Evolutionary conservation across 352 stramenopile genomes (phyloP).

Genomic region (Phytopythium ostracodes): DNA sequence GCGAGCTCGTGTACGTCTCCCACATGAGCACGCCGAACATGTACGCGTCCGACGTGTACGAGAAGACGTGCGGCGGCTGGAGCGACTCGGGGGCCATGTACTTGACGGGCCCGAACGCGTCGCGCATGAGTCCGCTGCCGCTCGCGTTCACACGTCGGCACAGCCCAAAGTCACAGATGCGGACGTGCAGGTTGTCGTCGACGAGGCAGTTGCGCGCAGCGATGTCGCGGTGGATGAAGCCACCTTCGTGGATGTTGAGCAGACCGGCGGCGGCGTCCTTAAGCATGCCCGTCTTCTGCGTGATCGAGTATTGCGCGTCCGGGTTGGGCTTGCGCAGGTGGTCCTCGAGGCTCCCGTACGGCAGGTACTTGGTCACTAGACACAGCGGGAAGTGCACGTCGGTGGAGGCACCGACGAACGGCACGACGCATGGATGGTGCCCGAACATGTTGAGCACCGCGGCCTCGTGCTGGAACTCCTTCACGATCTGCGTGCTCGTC

Average conservation of each 20-base stretch:
- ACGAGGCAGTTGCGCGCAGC: constrained; percentile 78
- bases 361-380: constrained; percentile 72
- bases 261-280: constrained; percentile 67
- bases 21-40: constrained; percentile 86
- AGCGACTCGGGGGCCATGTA: constrained; percentile 85
- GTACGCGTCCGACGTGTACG: constrained; percentile 73
- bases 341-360: constrained; percentile 68
- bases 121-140: constrained; percentile 52
- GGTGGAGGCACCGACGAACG: constrained; percentile 76
- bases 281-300: constrained; percentile 59
- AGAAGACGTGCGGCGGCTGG: constrained; percentile 68
- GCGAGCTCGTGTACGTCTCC: constrained; percentile 59
- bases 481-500: constrained; percentile 64
- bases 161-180: constrained; percentile 80
- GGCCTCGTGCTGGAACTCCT: constrained; percentile 82
- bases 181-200: constrained; percentile 50
- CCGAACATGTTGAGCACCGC: constrained; percentile 81
- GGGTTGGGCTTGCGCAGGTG: constrained; percentile 42
- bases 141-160: constrained; percentile 53
- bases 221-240: constrained; percentile 80
- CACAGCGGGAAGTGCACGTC: constrained; percentile 60
- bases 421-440: constrained; percentile 74
- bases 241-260: constrained; percentile 84
- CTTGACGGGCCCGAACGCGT: constrained; percentile 68
- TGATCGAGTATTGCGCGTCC: constrained; percentile 20